Evolutionary conservation across 345 rosid species (phyloP).

Genomic region (Dovyalis caffra): DNA sequence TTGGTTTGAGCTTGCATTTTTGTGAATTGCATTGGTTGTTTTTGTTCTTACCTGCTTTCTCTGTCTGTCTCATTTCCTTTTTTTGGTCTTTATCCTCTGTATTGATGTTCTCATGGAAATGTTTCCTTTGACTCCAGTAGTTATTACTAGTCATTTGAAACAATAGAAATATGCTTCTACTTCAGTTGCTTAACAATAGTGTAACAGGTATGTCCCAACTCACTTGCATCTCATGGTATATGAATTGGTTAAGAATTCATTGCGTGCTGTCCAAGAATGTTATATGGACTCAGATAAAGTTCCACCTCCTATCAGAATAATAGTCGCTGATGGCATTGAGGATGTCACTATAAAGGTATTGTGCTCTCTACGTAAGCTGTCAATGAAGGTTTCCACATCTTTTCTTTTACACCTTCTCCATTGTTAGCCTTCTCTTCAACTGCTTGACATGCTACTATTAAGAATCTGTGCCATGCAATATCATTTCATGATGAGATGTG

Average conservation of each 20-base stretch:
- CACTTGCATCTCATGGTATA: slow-evolving; percentile 95
- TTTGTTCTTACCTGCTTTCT: background rate
- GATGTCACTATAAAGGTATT: slow-evolving; percentile 90
- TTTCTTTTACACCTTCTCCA: background rate
- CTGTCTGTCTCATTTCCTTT: background rate
- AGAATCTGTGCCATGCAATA: background rate
- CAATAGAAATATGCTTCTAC: background rate
- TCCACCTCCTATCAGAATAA: slow-evolving; percentile 71
- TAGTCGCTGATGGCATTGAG: slow-evolving; percentile 95
- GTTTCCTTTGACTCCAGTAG: background rate
- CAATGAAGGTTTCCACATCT: background rate
- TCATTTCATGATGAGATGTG: background rate
- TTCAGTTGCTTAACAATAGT: background rate
- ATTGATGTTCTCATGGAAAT: background rate
- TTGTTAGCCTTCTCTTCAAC: background rate
- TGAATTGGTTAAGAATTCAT: slow-evolving; percentile 93
- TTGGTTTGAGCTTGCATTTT: background rate
- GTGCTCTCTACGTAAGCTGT: background rate
- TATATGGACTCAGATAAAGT: slow-evolving; percentile 72
- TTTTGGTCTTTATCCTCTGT: too few species aligned
- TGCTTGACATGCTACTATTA: background rate
- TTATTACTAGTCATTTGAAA: background rate
- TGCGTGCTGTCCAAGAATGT: slow-evolving; percentile 92
- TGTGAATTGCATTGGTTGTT: background rate
- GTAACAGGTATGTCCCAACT: slow-evolving; percentile 72